Base-by-base conservation (phyloP, 2,329 filamentous ascomycete species). In the Aspergillus sp. region DNA sequence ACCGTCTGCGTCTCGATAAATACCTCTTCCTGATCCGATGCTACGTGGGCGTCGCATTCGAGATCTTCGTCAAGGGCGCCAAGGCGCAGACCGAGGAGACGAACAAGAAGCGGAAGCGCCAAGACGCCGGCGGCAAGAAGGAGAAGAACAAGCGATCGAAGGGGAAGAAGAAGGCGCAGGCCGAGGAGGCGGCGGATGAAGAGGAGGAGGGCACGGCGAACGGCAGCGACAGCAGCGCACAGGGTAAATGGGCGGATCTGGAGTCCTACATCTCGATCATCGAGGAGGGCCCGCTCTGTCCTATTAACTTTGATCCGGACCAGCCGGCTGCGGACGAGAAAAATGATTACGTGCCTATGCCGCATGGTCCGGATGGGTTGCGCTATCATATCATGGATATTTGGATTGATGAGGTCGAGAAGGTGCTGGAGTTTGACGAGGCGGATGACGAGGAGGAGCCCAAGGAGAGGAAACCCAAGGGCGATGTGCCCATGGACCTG, bases 401-500 rank as follows among this genome's bases (percentile, higher is more conserved):
- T 56, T 98, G 90, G 86, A 84, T 96, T 9, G 95, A 98, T 74
- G 93, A 97, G 82, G 76, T 93, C 68, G 90, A 93, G 75, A 88
- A 87, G 71, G 85, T 87, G 36, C 85, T 87, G 55, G 80, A 84
- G 12, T 76, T 77, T 39, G 77, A 76, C 10, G 76, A 78, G 11
- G 72, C 72, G 12, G 69, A 70, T 4, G 69, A 70, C 6, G 70
- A 68, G 11, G 70, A 75, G 54, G 63, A 69, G 3, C 51, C 49
- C 22, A 66, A 47, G 45, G 11, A 59, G 45, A 66, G 70, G 26
- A 76, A 74, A 62, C 68, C 76, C 49, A 72, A 73, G 57, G 70
- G 69, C 2, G 72, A 73, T 55, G 66, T 77, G 36, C 76, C 77
- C 6, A 73, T 77, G 57, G 75, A 78, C 45, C 61, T 75, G 46